phyloP scores from a whole-genome alignment of 2,329 filamentous ascomycete species.

The Aspergillus eucalypticola region DNA sequence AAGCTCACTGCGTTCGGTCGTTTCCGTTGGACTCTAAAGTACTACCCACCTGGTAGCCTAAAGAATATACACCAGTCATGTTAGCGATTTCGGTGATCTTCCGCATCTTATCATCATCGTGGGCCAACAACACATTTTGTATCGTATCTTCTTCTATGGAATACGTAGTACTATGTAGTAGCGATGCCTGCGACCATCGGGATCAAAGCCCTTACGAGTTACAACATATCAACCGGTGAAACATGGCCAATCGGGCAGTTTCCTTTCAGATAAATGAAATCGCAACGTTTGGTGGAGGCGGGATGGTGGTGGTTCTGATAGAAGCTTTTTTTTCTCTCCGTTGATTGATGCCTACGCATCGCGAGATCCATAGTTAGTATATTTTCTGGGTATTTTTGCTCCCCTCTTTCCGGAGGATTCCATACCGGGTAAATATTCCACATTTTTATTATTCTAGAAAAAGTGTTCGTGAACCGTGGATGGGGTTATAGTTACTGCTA shows the following conservation, averaged over 20 bases:
- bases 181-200: background rate
- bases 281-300: background rate
- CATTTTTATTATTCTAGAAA: background rate
- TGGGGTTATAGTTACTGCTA: background rate
- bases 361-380: background rate
- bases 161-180: background rate
- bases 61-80: background rate
- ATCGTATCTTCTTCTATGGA: background rate
- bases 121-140: background rate
- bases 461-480: background rate
- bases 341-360: background rate
- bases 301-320: background rate
- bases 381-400: no score
- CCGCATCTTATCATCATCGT: conserved; percentile 1
- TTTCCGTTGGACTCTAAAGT: background rate
- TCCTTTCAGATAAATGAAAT: background rate
- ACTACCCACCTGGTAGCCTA: background rate
- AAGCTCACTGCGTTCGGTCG: background rate
- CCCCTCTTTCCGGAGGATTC: background rate
- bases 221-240: background rate
- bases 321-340: background rate
- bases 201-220: background rate
- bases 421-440: background rate
- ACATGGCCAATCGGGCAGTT: conserved; percentile 2
- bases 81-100: background rate